Evolutionary conservation across 495 filamentous ascomycete species (phyloP).

Genomic region (Xylaria venustula): DNA sequence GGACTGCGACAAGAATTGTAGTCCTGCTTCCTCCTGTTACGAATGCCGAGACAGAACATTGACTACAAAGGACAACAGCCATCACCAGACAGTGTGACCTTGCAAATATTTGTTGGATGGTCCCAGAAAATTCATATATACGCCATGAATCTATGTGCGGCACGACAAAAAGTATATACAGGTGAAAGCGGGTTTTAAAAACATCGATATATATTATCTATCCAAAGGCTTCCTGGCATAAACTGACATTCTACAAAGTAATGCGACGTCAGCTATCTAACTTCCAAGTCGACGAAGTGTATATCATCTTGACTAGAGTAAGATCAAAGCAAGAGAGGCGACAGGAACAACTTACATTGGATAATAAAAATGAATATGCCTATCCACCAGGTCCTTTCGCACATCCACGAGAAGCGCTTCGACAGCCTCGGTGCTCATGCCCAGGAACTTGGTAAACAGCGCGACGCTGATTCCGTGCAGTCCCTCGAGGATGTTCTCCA

Average conservation of each 20-base stretch:
- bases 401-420: constrained; percentile 53
- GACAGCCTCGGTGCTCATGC: constrained; percentile 49
- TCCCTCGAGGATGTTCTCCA: constrained; percentile 38
- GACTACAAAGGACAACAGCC: no score
- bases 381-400: constrained; percentile 51
- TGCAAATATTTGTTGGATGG: no score
- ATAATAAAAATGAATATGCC: constrained; percentile 48
- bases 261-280: no score
- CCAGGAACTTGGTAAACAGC: constrained; percentile 51
- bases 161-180: not conserved
- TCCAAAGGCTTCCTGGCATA: constrained; percentile 14
- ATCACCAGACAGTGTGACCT: no score
- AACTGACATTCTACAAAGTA: constrained; percentile 8
- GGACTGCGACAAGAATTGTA: no score
- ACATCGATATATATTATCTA: not conserved
- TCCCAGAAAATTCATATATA: not conserved
- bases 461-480: constrained; percentile 50
- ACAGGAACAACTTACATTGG: constrained; percentile 35
- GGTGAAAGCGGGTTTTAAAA: not conserved
- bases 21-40: no score
- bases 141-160: not conserved
- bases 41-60: no score
- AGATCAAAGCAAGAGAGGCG: no score
- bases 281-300: no score
- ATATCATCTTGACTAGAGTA: no score